Percentiles rank a stretch among this genome's conserved stretches.
These are phyloP conservation scores for Phytophthora melonis DNA, from an alignment of 352 stramenopile genomes.

Conservation along the genomic window DNA sequence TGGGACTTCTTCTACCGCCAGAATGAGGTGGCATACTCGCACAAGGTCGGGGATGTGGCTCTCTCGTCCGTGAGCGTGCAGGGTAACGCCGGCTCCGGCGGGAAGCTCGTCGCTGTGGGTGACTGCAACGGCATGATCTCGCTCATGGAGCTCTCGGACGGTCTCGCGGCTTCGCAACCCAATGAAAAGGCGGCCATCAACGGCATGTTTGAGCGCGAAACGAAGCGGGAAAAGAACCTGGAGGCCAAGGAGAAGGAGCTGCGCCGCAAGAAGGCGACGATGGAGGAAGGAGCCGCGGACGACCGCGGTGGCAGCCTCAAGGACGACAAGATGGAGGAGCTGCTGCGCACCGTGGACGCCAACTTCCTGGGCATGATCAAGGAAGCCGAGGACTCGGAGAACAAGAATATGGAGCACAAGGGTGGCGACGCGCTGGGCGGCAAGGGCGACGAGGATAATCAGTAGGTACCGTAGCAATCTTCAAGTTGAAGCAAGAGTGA, in stretches of 20 bases:
- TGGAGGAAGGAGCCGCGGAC: conserved; percentile 86
- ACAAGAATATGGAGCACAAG: conserved; percentile 91
- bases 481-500: conserved; percentile 61
- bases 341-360: conserved; percentile 93
- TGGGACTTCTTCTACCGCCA: conserved; percentile 99
- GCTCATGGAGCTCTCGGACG: conserved; percentile 95
- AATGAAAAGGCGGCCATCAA: conserved; percentile 97
- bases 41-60: conserved; percentile 95
- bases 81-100: conserved; percentile 86
- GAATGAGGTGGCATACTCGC: conserved; percentile 97
- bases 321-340: conserved; percentile 95
- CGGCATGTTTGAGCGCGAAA: conserved; percentile 97
- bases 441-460: conserved; percentile 43
- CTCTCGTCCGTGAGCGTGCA: conserved; percentile 95
- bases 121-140: conserved; percentile 97
- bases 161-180: conserved; percentile 88
- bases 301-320: conserved; percentile 67
- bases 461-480: conserved; percentile 8
- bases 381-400: conserved; percentile 93
- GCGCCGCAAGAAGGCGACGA: conserved; percentile 79
- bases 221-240: conserved; percentile 97
- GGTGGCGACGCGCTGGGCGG: conserved; percentile 46
- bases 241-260: conserved; percentile 92
- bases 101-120: conserved; percentile 95
- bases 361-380: conserved; percentile 97